phyloP scores from a whole-genome alignment of 768 basidiomycete species.

The Russula griseocarnosa region DNA sequence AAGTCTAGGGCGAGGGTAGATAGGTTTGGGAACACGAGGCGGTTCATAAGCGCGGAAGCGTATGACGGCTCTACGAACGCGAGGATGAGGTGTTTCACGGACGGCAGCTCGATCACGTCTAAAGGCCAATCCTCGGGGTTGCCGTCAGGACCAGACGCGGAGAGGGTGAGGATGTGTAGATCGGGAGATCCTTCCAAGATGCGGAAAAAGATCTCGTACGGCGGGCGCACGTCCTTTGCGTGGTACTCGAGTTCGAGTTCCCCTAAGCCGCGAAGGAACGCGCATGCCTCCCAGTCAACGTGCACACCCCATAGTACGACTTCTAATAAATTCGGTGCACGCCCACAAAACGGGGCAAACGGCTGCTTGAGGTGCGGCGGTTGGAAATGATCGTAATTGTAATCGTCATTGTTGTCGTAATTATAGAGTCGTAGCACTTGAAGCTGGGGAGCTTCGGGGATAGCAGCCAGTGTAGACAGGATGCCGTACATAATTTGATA shows the following conservation, averaged over 20 bases:
- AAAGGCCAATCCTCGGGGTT: constrained; percentile 38
- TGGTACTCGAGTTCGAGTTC: constrained; percentile 63
- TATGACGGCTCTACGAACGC: constrained; percentile 35
- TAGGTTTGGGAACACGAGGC: constrained; percentile 38
- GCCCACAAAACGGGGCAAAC: constrained; percentile 50
- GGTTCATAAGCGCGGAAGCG: constrained; percentile 35
- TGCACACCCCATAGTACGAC: constrained; percentile 66
- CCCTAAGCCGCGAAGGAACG: constrained; percentile 43
- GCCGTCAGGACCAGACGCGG: constrained; percentile 53
- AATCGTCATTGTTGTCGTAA: constrained; percentile 44
- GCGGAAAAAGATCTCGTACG: constrained; percentile 48
- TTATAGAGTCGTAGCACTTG: constrained; percentile 53
- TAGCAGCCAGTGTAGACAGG: constrained; percentile 42
- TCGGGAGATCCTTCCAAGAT: constrained; percentile 53
- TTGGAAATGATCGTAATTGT: constrained; percentile 42
- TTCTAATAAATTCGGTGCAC: constrained; percentile 47
- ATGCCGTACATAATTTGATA: constrained; percentile 48
- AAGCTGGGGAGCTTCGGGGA: constrained; percentile 50
- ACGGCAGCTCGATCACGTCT: constrained; percentile 29
- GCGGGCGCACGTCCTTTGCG: constrained; percentile 57
- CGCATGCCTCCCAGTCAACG: constrained; percentile 55
- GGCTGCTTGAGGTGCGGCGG: constrained; percentile 41
- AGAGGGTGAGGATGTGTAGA: constrained; percentile 50
- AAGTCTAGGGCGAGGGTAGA: constrained; percentile 48
- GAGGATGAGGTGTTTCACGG: constrained; percentile 35